phyloP scores from a whole-genome alignment of 768 basidiomycete species.

The Lentinula lateritia region DNA sequence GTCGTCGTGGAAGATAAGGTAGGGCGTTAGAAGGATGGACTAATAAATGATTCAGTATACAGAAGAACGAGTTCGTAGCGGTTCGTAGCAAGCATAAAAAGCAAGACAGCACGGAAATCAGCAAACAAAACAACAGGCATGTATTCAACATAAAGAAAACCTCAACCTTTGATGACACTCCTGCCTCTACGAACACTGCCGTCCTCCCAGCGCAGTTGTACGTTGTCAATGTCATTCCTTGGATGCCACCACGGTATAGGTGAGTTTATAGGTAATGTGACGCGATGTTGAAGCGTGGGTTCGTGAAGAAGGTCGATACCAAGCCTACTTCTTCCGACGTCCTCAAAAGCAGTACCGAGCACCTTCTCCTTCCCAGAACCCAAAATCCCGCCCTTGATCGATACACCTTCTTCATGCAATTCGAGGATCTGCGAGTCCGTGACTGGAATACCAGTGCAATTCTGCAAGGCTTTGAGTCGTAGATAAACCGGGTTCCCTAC shows the following conservation, averaged over 20 bases:
- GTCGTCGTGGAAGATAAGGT: neutral
- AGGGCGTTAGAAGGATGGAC: neutral
- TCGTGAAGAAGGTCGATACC: neutral
- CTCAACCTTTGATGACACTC: constrained; percentile 1
- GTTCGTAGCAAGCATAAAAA: neutral
- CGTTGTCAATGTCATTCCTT: neutral
- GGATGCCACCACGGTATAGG: neutral
- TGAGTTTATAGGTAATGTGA: neutral
- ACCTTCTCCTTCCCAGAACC: constrained; percentile 5
- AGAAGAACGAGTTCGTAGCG: neutral
- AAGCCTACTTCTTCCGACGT: neutral
- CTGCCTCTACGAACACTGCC: constrained; percentile 5
- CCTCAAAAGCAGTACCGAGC: constrained; percentile 5
- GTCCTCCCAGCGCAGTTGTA: neutral
- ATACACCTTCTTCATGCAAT: neutral
- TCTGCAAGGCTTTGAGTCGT: constrained; percentile 4
- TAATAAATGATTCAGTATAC: neutral
- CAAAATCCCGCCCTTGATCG: neutral
- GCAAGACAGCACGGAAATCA: neutral
- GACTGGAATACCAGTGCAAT: neutral
- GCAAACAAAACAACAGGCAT: neutral
- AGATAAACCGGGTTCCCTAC: constrained; percentile 5
- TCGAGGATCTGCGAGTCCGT: neutral
- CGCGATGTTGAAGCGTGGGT: neutral
- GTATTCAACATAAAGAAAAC: neutral